Conservation (phyloP, 2,329 filamentous ascomycete genomes). For the Plenodomus tracheiphilus region DNA sequence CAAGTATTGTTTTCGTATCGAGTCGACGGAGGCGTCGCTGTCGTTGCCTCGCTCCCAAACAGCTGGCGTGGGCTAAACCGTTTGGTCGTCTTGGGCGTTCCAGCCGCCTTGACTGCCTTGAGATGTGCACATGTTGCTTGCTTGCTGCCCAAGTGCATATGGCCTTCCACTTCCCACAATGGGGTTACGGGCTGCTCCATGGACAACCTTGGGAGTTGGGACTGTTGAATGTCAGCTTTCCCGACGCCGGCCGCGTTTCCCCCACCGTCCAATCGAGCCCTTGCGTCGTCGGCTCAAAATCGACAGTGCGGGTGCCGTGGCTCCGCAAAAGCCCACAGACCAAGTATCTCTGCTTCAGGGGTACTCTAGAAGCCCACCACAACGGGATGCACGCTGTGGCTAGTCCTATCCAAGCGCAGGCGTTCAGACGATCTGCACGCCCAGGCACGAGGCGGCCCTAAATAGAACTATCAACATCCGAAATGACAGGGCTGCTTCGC, state of each 20-base stretch:
- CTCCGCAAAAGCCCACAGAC: slow-evolving; percentile 15
- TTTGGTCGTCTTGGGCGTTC: background rate
- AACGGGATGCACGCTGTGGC: background rate
- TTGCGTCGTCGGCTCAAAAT: background rate
- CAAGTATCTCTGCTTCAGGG: slow-evolving; percentile 4
- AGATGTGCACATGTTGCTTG: background rate
- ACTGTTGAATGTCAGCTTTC: slow-evolving; percentile 11
- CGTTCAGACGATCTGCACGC: slow-evolving; percentile 20
- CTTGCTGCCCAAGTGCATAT: no score
- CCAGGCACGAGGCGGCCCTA: slow-evolving; percentile 15
- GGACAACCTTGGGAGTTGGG: no score
- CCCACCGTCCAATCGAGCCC: no score
- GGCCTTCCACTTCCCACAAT: no score
- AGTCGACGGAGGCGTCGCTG: slow-evolving; percentile 5
- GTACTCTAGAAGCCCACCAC: background rate
- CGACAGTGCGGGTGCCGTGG: slow-evolving; percentile 5
- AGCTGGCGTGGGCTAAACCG: slow-evolving; percentile 1
- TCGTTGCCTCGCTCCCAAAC: slow-evolving; percentile 4
- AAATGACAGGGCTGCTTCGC: slow-evolving; percentile 18
- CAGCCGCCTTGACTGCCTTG: background rate
- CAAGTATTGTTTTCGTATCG: slow-evolving; percentile 23
- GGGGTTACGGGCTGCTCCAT: no score
- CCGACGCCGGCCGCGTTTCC: no score
- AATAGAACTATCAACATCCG: slow-evolving; percentile 21
- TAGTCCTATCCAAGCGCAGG: slow-evolving; percentile 11